Base-by-base conservation (phyloP, 2,329 filamentous ascomycete species). In the Calonectria leucothoes region DNA sequence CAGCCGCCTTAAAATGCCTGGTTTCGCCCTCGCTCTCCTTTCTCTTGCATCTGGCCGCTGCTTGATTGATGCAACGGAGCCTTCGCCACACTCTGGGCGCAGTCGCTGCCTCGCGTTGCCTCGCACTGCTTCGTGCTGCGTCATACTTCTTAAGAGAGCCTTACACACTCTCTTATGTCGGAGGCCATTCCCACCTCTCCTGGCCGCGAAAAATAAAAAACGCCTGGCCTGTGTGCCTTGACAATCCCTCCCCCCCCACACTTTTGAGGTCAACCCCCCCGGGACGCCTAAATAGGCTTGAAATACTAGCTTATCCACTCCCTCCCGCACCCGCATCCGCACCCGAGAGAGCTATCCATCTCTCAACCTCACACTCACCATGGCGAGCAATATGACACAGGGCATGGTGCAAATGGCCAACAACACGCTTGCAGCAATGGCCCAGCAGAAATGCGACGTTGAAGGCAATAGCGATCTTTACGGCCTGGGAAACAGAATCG, bases 401-500 rank as follows among this genome's bases (percentile, higher is more conserved):
- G 15, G 23, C n/a, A 20, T 39, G 14, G 17, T 23, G 2, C 33
- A 39, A 12, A 4, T 59, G 33, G 31, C 39, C n/a, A 59, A 59
- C n/a, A 23, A 61, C 6, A 39, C 33, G 0, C 14, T 61, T 15
- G 12, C 15, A 17, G 23, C 39, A 5, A 29, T 27, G 55, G 35
- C 33, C 25, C 5, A 8, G 2, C n/a, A 11, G 15, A 37, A 49
- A 7, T 69, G 66, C 55, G 8, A 42, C 4, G 55, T 69, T 7
- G 6, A 29, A 20, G 66, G 66, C 42, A 63, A 69, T 45, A 48
- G 42, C 49, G 66, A 69, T 12, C 55, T 69, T 6, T 69, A 69
- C 55, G 66, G 66, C 55, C 29, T 69, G 12, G 66, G 66, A n/a
- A 69, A 63, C 25, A 42, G 66, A 27, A 48, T 69, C 29, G 66